phyloP scores from a whole-genome alignment of 2,329 filamentous ascomycete genomes.

The Fusarium torulosum region DNA sequence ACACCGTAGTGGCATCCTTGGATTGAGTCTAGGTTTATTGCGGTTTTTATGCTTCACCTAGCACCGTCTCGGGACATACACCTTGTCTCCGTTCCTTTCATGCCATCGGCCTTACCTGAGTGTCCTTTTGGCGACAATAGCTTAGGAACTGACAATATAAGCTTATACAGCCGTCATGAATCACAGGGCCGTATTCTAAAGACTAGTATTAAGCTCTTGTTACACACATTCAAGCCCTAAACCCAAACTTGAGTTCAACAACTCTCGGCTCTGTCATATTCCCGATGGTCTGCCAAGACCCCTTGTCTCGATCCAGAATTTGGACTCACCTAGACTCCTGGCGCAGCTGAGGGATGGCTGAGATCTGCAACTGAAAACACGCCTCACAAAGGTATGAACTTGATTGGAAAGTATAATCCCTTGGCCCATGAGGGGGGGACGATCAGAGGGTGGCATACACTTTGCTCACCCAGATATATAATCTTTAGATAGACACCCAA shows the following conservation, averaged over 20 bases:
- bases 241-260: not conserved
- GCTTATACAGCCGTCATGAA: not conserved
- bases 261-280: not conserved
- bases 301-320: not conserved
- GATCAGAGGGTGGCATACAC: not conserved
- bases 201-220: not conserved
- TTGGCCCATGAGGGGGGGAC: not conserved
- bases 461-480: not conserved
- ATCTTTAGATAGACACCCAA: not conserved
- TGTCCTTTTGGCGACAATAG: not conserved
- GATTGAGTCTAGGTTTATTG: not conserved
- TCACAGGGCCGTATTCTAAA: not conserved
- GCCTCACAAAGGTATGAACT: not conserved
- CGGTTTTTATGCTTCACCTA: not conserved
- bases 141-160: fast-evolving
- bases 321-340: not conserved
- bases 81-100: not conserved
- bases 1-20: not conserved
- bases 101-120: not conserved
- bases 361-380: not conserved
- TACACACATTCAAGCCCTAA: not conserved
- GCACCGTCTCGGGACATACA: not conserved
- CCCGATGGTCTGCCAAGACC: not conserved
- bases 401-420: not conserved
- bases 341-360: no score